Percentiles rank a stretch among this genome's conserved stretches.
Evolutionary conservation across 2,329 filamentous ascomycete genomes (phyloP).

Genomic region (Eurotiales sp.): DNA sequence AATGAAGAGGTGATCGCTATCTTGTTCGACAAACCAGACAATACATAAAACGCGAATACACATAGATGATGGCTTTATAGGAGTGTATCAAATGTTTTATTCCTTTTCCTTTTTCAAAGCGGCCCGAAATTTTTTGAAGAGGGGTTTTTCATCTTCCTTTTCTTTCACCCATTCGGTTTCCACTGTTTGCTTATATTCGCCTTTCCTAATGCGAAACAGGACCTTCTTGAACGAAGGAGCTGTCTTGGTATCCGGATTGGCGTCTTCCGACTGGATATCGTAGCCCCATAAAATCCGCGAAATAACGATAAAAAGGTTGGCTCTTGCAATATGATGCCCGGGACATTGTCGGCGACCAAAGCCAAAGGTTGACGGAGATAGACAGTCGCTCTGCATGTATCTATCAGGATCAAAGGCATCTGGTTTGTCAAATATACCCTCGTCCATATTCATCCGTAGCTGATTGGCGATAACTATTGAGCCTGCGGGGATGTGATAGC

Average conservation of each 20-base stretch:
- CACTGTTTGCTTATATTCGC: neutral
- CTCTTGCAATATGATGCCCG: slow-evolving; percentile 24
- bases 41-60: no score
- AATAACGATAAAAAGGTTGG: slow-evolving; percentile 52
- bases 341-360: slow-evolving; percentile 53
- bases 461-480: slow-evolving; percentile 43
- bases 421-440: slow-evolving; percentile 34
- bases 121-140: neutral
- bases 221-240: neutral
- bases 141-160: neutral
- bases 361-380: slow-evolving; percentile 53
- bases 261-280: neutral
- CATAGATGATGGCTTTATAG: no score
- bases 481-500: slow-evolving; percentile 45
- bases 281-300: slow-evolving; percentile 50
- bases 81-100: no score
- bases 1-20: no score
- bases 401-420: slow-evolving; percentile 35
- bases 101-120: no score
- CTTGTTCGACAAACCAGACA: no score
- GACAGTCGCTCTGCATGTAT: slow-evolving; percentile 41
- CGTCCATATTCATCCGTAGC: slow-evolving; percentile 41
- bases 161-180: neutral
- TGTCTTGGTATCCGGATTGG: neutral
- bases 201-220: neutral